Evolutionary conservation across 805 yeast species (phyloP).

Genomic region (Sugiyamaella smithiae): DNA sequence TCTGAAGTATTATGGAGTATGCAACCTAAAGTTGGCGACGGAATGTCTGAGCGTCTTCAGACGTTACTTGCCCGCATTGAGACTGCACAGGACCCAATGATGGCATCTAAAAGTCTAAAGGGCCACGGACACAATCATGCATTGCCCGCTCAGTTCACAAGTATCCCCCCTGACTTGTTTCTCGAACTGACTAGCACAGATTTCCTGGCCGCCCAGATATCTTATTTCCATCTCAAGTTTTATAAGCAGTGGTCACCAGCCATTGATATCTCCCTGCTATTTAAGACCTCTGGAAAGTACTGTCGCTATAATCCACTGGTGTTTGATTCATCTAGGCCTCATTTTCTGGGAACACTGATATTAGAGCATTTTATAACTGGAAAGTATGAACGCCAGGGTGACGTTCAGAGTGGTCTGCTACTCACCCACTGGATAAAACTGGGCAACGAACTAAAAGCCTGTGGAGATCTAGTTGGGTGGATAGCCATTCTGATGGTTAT

Average conservation of each 20-base stretch:
- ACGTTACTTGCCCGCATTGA: slow-evolving; percentile 24
- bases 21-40: slow-evolving; percentile 22
- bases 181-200: slow-evolving; percentile 48
- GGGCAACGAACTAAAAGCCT: slow-evolving; percentile 70
- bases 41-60: slow-evolving; percentile 25
- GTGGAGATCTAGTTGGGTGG: slow-evolving; percentile 95
- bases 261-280: slow-evolving; percentile 70
- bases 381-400: slow-evolving; percentile 31
- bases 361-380: slow-evolving; percentile 61
- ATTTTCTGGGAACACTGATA: slow-evolving; percentile 71
- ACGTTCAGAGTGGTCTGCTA: slow-evolving; percentile 52
- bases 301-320: slow-evolving; percentile 68
- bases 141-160: not conserved
- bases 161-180: slow-evolving; percentile 45
- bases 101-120: not conserved
- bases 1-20: slow-evolving; percentile 26
- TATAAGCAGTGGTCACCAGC: slow-evolving; percentile 74
- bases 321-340: slow-evolving; percentile 69
- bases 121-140: not conserved
- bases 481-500: slow-evolving; percentile 80
- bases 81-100: not conserved
- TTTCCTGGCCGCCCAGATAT: slow-evolving; percentile 60
- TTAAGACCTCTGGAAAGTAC: slow-evolving; percentile 44
- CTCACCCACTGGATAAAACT: slow-evolving; percentile 81
- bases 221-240: slow-evolving; percentile 63